These are phyloP conservation scores for Nyctanthes arbortristis DNA, from an alignment of 257 asterid genomes.

Conservation along the genomic window DNA sequence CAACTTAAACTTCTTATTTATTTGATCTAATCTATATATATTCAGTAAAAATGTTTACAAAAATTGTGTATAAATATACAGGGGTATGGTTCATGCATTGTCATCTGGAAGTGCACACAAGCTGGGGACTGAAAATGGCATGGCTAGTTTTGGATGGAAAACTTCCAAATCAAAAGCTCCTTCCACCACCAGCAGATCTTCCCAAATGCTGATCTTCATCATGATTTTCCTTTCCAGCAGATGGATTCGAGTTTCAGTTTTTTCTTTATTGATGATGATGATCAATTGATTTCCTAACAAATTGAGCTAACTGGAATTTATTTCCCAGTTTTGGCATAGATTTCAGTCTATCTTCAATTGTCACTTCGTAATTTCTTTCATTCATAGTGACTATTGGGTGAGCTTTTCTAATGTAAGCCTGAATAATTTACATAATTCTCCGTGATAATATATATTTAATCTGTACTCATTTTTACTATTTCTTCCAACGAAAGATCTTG, in stretches of 20 bases:
- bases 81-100: slow-evolving; percentile 54
- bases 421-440: background rate
- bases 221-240: background rate
- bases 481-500: background rate
- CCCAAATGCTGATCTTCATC: slow-evolving; percentile 37
- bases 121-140: slow-evolving; percentile 54
- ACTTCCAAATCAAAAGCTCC: slow-evolving; percentile 41
- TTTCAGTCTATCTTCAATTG: background rate
- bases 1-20: background rate
- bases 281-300: background rate
- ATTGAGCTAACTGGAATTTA: background rate
- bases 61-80: background rate
- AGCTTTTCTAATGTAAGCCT: background rate
- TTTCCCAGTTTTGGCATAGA: background rate
- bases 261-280: background rate
- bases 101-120: slow-evolving; percentile 45
- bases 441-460: background rate
- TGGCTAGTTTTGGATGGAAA: slow-evolving; percentile 48
- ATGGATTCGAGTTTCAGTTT: background rate
- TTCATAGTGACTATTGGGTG: background rate
- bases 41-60: background rate
- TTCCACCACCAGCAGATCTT: slow-evolving; percentile 48
- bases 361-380: background rate
- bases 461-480: too few relatives aligned
- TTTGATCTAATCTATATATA: background rate